Base-by-base conservation (phyloP, 306 rosid genomes). In the Astragalus membranaceus region DNA sequence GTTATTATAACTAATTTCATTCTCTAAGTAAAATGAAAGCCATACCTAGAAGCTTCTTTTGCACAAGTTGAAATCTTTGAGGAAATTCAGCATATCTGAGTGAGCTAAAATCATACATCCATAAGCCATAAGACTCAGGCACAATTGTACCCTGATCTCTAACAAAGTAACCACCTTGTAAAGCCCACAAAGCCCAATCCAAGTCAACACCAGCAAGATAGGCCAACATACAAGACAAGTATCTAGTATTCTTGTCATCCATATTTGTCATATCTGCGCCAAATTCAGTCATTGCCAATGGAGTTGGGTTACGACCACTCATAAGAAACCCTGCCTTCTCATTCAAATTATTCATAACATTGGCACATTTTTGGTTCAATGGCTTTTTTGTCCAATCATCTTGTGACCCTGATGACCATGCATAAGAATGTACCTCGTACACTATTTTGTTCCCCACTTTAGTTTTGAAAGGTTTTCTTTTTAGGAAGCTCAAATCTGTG, bases 151-250 rank as follows among this genome's bases (percentile, higher is more conserved):
- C 12, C 0, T 42, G 17, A 15, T 74, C 70, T 12, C 77, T 80
- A 7, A n/a, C 20, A 63, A 65, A 65, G 59, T 84, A 84, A 3
- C 72, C 72, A 30, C 82, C 85, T 69, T 68, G 82, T 8, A 74
- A 75, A 50, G 88, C 64, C 85, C 83, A 84, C 30, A 75, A 43
- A 0, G 74, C 83, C 81, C 83, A 81, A 43, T 84, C 85, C 55
- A 84, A 14, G 56, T 80, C 88, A 0, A 26, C 26, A 2, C 14
- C 75, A 4, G 71, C 79, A 52, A 80, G 62, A 16, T 67, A 69
- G 0, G 2, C 54, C 47, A 80, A 30, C 5, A 84, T 47, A 52
- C 88, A 84, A 0, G 70, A 47, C 70, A 84, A 17, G 70, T 64
- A 80, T 5, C 61, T 56, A 10, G 73, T 64, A 6, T 64, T 46